phyloP scores from a whole-genome alignment of 768 basidiomycete species.

The Chiua virens region DNA sequence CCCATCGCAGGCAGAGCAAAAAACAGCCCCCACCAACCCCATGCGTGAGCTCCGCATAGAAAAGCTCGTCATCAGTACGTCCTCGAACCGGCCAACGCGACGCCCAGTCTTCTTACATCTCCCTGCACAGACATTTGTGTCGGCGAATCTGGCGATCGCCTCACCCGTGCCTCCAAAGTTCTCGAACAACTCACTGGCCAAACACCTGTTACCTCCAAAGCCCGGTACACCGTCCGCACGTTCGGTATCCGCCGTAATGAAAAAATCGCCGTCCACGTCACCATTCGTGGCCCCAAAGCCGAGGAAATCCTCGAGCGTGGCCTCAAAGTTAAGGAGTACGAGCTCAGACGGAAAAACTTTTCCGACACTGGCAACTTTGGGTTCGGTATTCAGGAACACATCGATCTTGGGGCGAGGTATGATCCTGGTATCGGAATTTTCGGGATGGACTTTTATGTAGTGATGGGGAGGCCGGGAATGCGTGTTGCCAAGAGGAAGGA shows the following conservation, averaged over 20 bases:
- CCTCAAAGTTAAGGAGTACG: conserved; percentile 99
- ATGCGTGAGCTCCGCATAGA: conserved; percentile 97
- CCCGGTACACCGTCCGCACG: conserved; percentile 97
- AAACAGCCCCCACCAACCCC: conserved; percentile 85
- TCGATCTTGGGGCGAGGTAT: conserved; percentile 98
- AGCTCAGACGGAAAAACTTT: conserved; percentile 95
- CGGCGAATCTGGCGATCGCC: conserved; percentile 98
- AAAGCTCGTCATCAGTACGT: conserved; percentile 98
- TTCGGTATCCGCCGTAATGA: conserved; percentile 99
- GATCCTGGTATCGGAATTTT: conserved; percentile 99
- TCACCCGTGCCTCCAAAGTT: conserved; percentile 98
- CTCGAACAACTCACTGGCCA: conserved; percentile 99
- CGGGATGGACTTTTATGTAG: conserved; percentile 98
- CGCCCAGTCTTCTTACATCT: not conserved
- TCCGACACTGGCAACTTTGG: conserved; percentile 99
- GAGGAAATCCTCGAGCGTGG: conserved; percentile 99
- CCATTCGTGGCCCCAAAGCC: conserved; percentile 98
- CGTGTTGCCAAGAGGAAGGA: conserved; percentile 91
- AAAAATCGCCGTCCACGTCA: conserved; percentile 98
- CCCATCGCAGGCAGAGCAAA: conserved; percentile 71
- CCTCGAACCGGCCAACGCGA: not conserved
- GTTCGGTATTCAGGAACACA: conserved; percentile 99
- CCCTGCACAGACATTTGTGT: conserved; percentile 88
- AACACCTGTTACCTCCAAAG: conserved; percentile 99
- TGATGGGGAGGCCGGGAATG: conserved; percentile 94